Percentiles rank a stretch among this genome's conserved stretches.
Evolutionary conservation across 495 filamentous ascomycete genomes (phyloP).

Genomic region (Astrothelium subdiscretum): DNA sequence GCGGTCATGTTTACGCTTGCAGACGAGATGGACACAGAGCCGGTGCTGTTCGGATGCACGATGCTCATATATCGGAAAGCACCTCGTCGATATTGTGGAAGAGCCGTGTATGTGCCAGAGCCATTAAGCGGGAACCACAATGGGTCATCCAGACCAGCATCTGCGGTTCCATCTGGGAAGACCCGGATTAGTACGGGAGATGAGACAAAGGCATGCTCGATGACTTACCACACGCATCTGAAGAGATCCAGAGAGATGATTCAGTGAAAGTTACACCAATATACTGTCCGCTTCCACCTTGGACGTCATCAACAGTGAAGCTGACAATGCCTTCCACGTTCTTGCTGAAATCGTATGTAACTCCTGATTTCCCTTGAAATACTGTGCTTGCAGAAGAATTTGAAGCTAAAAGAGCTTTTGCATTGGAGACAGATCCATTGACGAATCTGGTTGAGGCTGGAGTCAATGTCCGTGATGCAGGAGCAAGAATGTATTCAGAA

Average conservation of each 20-base stretch:
- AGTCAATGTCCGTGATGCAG: conserved; percentile 24
- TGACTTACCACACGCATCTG: conserved; percentile 15
- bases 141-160: conserved; percentile 31
- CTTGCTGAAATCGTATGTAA: conserved; percentile 37
- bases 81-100: conserved; percentile 29
- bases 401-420: conserved; percentile 19
- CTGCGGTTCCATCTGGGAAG: conserved; percentile 30
- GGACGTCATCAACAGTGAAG: conserved; percentile 22
- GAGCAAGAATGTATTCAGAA: conserved; percentile 34
- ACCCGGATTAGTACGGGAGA: background rate
- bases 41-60: conserved; percentile 16
- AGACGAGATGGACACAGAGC: conserved; percentile 15
- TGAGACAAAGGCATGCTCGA: background rate
- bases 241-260: conserved; percentile 32
- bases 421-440: conserved; percentile 31
- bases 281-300: conserved; percentile 23
- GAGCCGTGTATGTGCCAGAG: conserved; percentile 26
- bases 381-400: conserved; percentile 13
- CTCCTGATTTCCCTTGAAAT: conserved; percentile 28
- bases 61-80: conserved; percentile 35
- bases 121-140: conserved; percentile 29
- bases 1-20: conserved; percentile 18
- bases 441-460: conserved; percentile 26
- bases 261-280: conserved; percentile 37
- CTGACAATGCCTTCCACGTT: conserved; percentile 35